phyloP scores from a whole-genome alignment of 768 basidiomycete genomes.

The Agrocybe pediades region DNA sequence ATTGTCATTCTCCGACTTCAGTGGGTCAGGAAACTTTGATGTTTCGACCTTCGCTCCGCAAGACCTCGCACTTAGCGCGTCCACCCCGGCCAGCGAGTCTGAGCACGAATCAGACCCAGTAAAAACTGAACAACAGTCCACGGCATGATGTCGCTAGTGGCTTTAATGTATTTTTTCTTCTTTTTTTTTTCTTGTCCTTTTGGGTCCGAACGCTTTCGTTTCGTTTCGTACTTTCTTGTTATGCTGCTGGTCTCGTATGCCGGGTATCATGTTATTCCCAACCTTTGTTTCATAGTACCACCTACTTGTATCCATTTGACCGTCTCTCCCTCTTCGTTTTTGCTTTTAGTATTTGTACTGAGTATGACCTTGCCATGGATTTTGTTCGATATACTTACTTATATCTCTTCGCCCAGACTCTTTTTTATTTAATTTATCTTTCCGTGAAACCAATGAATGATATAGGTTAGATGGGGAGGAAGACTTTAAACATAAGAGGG shows the following conservation, averaged over 20 bases:
- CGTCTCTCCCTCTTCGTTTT: constrained; percentile 22
- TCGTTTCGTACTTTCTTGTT: constrained; percentile 23
- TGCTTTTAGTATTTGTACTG: constrained; percentile 44
- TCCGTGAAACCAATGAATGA: constrained; percentile 4
- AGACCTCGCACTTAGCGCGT: constrained; percentile 60
- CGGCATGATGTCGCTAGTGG: constrained; percentile 28
- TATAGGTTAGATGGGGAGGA: background rate
- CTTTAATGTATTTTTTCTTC: constrained; percentile 3
- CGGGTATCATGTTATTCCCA: constrained; percentile 13
- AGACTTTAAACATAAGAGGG: background rate
- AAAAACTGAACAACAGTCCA: constrained; percentile 65
- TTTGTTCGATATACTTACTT: constrained; percentile 39
- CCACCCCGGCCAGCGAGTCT: constrained; percentile 57
- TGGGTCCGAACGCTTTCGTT: constrained; percentile 22
- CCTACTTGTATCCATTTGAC: constrained; percentile 28
- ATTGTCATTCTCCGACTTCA: constrained; percentile 71
- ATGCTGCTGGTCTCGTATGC: constrained; percentile 17
- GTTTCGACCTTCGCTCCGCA: constrained; percentile 67
- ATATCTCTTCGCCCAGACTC: constrained; percentile 25
- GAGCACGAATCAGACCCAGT: constrained; percentile 66
- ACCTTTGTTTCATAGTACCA: constrained; percentile 22
- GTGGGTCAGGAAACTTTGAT: constrained; percentile 68
- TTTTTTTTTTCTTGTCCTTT: constrained; percentile 17
- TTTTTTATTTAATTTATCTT: constrained; percentile 29
- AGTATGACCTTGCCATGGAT: constrained; percentile 28